Conservation (phyloP, 768 basidiomycete genomes). For the Lactarius trivialis region DNA sequence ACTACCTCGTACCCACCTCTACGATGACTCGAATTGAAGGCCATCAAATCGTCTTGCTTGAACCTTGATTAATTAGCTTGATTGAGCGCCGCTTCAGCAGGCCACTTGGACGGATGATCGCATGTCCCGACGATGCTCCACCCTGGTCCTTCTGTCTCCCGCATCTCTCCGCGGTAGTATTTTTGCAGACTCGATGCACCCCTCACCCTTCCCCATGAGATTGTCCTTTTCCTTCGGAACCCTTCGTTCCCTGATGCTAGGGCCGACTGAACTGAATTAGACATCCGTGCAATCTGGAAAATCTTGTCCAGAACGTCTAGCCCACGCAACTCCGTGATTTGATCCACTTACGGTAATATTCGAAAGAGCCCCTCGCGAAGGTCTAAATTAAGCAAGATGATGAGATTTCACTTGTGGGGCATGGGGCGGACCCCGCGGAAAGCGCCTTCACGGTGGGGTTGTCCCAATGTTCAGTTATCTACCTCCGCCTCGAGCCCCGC, state of each 20-base stretch:
- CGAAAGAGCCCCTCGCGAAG: too few species aligned
- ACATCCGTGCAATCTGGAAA: neutral
- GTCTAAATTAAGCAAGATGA: too few species aligned
- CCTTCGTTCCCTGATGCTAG: neutral
- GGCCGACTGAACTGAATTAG: neutral
- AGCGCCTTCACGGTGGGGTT: neutral
- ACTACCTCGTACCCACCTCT: too few species aligned
- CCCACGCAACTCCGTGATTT: constrained; percentile 10
- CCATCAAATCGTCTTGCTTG: neutral
- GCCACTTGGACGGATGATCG: neutral
- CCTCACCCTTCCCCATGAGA: neutral
- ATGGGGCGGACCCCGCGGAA: neutral
- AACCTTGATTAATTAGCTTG: neutral
- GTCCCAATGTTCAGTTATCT: constrained; percentile 9
- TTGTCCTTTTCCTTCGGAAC: neutral
- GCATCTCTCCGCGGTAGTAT: constrained; percentile 9
- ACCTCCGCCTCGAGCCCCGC: neutral
- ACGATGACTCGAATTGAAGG: neutral
- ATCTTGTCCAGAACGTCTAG: neutral
- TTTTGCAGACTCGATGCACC: neutral
- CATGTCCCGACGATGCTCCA: neutral
- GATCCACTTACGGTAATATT: neutral
- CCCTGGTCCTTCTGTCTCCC: neutral
- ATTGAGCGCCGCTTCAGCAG: neutral
- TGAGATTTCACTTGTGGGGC: constrained; percentile 1